A percentile compares a stretch with the other conserved stretches of the same genome.
Evolutionary conservation across 306 rosid species (phyloP).

Genomic region (Castanea sativa): DNA sequence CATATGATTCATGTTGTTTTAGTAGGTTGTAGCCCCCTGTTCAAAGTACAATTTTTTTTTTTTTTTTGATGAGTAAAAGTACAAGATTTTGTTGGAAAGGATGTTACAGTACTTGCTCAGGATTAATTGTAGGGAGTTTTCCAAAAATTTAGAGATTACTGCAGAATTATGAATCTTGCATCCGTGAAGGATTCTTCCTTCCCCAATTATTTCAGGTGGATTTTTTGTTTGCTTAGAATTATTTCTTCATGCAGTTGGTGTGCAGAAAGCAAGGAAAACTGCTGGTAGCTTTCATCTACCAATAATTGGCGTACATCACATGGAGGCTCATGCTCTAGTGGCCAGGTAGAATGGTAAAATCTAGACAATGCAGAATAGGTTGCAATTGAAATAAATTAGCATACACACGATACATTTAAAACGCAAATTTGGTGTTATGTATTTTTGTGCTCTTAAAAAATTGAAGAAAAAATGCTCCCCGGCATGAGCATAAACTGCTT

Average conservation of each 20-base stretch:
- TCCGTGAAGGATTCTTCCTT: conserved; percentile 1
- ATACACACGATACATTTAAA: conserved; percentile 8
- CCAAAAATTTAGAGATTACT: neutral
- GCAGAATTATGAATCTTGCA: neutral
- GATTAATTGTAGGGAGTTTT: neutral
- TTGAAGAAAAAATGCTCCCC: neutral
- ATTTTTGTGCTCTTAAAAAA: conserved; percentile 10
- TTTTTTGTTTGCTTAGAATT: conserved; percentile 19
- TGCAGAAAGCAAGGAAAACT: conserved; percentile 74
- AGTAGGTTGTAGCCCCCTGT: neutral
- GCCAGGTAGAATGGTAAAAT: conserved; percentile 59
- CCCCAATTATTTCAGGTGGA: conserved; percentile 5
- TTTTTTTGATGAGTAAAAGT: too few relatives aligned
- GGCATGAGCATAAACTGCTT: too few relatives aligned
- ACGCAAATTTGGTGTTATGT: conserved; percentile 14
- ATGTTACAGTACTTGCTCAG: neutral
- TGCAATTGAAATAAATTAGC: conserved; percentile 2
- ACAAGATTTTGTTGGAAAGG: neutral
- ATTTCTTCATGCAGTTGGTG: conserved; percentile 66
- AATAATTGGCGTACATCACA: conserved; percentile 88
- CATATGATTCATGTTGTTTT: neutral
- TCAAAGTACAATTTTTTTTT: neutral
- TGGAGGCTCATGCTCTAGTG: conserved; percentile 99
- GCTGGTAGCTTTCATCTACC: conserved; percentile 68
- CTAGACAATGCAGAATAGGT: conserved; percentile 1